phyloP scores from a whole-genome alignment of 176 grass and related monocot species.

The Cenchrus fungigraminus region DNA sequence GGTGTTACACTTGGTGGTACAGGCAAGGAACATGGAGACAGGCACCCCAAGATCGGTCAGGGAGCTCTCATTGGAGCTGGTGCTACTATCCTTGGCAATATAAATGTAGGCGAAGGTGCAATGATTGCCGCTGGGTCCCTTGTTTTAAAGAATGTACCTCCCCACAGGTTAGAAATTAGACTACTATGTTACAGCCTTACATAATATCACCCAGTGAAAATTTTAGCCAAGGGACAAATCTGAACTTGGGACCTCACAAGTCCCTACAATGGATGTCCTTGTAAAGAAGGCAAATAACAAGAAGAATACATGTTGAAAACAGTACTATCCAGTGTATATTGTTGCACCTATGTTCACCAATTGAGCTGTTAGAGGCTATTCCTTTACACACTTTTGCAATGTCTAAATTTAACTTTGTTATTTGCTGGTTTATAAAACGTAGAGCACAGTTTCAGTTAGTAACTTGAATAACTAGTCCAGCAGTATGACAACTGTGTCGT shows the following conservation, averaged over 20 bases:
- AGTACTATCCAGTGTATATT: neutral
- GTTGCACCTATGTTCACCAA: neutral
- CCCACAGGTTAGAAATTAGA: conserved; percentile 75
- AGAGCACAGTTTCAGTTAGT: neutral
- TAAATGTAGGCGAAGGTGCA: conserved; percentile 88
- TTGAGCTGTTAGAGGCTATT: neutral
- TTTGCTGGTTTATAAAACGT: conserved; percentile 4
- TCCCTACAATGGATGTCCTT: conserved; percentile 23
- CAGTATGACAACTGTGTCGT: neutral
- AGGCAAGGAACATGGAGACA: conserved; percentile 89
- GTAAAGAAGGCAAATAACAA: neutral
- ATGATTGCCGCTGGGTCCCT: conserved; percentile 97
- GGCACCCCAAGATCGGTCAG: conserved; percentile 95
- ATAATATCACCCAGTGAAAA: neutral
- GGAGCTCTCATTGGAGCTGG: conserved; percentile 97
- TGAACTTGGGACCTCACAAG: neutral
- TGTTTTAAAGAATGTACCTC: conserved; percentile 91
- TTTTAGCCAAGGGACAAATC: neutral
- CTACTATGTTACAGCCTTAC: conserved; percentile 3
- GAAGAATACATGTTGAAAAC: conserved; percentile 2
- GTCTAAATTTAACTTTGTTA: neutral
- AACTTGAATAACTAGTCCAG: neutral
- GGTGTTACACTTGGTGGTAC: conserved; percentile 98
- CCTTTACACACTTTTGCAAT: neutral
- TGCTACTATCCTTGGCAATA: conserved; percentile 93